A percentile compares a stretch with the other conserved stretches of the same genome.
phyloP scores from a whole-genome alignment of 768 basidiomycete genomes.

The Megacollybia marginata region DNA sequence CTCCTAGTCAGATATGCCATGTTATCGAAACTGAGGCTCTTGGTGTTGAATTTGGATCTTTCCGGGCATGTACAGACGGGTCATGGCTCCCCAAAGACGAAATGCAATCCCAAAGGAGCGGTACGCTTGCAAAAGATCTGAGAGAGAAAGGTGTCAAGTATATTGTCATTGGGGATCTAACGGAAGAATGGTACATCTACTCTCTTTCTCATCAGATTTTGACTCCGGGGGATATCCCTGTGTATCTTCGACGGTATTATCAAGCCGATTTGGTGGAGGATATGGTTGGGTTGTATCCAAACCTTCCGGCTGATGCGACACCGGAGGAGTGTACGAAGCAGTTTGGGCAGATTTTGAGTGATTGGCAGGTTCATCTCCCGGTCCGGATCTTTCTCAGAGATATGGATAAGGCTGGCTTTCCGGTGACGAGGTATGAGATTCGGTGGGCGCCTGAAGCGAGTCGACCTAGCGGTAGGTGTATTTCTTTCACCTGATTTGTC shows the following conservation, averaged over 20 bases:
- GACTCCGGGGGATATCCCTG: constrained; percentile 40
- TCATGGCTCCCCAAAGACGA: constrained; percentile 54
- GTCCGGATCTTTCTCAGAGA: constrained; percentile 57
- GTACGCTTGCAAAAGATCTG: constrained; percentile 48
- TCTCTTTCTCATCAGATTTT: constrained; percentile 58
- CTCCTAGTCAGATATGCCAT: constrained; percentile 43
- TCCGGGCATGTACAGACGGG: constrained; percentile 57
- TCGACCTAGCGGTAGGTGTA: constrained; percentile 41
- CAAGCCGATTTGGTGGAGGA: constrained; percentile 35
- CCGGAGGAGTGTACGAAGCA: constrained; percentile 34
- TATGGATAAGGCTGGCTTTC: constrained; percentile 46
- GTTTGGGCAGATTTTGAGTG: constrained; percentile 55
- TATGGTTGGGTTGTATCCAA: constrained; percentile 37
- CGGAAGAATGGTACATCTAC: constrained; percentile 75
- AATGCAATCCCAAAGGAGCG: constrained; percentile 63
- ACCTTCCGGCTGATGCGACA: constrained; percentile 15
- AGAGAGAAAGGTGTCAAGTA: constrained; percentile 50
- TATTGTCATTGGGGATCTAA: constrained; percentile 61
- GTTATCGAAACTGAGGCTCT: constrained; percentile 52
- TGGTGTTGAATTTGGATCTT: constrained; percentile 51
- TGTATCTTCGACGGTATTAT: constrained; percentile 58
- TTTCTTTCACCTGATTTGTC: background rate
- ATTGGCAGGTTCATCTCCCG: constrained; percentile 63
- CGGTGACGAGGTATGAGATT: constrained; percentile 56
- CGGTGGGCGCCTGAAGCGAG: constrained; percentile 37